phyloP scores from a whole-genome alignment of 345 rosid genomes.

The Microthlaspi erraticum region DNA sequence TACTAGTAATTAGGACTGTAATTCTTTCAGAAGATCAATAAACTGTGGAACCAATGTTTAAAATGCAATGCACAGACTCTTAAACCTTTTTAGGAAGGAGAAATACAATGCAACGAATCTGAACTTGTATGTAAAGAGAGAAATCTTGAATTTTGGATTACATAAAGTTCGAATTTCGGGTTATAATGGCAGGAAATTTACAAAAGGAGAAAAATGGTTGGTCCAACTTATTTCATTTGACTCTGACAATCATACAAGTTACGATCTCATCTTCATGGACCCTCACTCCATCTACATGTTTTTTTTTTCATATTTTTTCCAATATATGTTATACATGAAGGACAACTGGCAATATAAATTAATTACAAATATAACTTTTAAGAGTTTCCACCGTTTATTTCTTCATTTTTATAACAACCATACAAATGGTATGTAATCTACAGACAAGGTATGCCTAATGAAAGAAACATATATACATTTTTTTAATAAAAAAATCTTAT shows the following conservation, averaged over 20 bases:
- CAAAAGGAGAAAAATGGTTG: not conserved
- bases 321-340: not conserved
- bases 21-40: not conserved
- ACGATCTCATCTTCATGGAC: constrained; percentile 40
- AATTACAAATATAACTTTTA: not conserved
- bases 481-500: too few relatives aligned
- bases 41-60: not conserved
- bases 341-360: not conserved
- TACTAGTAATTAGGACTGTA: not conserved
- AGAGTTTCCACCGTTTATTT: constrained; percentile 19
- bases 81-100: not conserved
- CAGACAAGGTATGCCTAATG: constrained; percentile 14
- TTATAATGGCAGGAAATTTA: constrained; percentile 15
- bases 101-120: not conserved
- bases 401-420: constrained; percentile 22
- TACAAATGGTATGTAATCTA: constrained; percentile 20
- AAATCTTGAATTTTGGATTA: not conserved
- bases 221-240: constrained; percentile 36
- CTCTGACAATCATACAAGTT: constrained; percentile 40
- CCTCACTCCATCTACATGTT: constrained; percentile 36
- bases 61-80: not conserved
- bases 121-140: not conserved
- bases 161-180: constrained; percentile 11
- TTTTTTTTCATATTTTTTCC: not conserved
- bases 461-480: constrained; percentile 31